Base-by-base conservation (phyloP, 495 filamentous ascomycete genomes). In the Xanthoparmelia taractica region DNA sequence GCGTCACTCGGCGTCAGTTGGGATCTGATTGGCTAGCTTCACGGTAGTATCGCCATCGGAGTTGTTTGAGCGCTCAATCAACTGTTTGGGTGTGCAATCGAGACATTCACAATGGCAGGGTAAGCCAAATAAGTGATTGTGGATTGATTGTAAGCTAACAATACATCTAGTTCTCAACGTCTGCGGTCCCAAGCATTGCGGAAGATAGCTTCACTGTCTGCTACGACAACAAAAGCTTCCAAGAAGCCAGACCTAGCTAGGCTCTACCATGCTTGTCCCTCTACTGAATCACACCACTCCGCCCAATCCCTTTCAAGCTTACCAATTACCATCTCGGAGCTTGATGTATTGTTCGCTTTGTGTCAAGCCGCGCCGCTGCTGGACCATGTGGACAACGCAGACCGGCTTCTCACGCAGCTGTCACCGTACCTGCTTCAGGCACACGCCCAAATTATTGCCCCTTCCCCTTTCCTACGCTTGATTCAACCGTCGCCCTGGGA, bases 401-500 rank as follows among this genome's bases (percentile, higher is more conserved):
- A 87, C 68, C 86, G 82, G 70, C 80, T 97, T 40, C 79, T 85
- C 23, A 73, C 76, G 5, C 91, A 92, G 69, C 75, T 98, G 40
- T 81, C 85, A 17, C 87, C 84, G 12, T 97, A 97, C 73, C 78
- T 97, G 40, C 82, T 88, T 60, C 90, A 96, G 70, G 86, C 89
- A 17, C 87, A 89, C 65, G 78, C 79, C 57, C 94, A 97, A 71
- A 71, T 80, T 31, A 88, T 97, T 65, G 82, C 83, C 11, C 76
- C 85, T 3, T 96, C 92, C 50, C 90, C 93, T 1, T 89, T 89
- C 72, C 85, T 97, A 63, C 86, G 84, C 43, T 85, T 82, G 64
- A 83, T 96, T 65, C 85, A 89, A 66, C 90, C 91, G 15, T 96
- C 93, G 4, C 95, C 94, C 18, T 94, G 90, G 83, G 94, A 97